These are phyloP conservation scores for Pseudogymnoascus sp. DNA, from an alignment of 2,329 filamentous ascomycete species.

Conservation along the genomic window DNA sequence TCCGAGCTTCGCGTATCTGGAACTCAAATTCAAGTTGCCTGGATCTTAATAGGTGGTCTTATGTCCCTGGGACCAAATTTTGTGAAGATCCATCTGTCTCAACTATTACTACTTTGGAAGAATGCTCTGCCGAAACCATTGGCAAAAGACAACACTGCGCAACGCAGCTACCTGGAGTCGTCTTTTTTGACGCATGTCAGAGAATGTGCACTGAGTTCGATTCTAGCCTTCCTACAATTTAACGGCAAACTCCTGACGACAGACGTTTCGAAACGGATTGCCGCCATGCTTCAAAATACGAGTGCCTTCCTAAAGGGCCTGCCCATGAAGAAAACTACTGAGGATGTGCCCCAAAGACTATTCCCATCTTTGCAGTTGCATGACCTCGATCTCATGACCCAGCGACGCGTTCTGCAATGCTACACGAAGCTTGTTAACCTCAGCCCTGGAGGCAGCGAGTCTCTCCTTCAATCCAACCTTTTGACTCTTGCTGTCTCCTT, in stretches of 20 bases:
- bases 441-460: slow-evolving; percentile 79
- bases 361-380: slow-evolving; percentile 80
- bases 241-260: slow-evolving; percentile 86
- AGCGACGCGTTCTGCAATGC: slow-evolving; percentile 85
- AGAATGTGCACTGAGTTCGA: slow-evolving; percentile 86
- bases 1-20: slow-evolving; percentile 85
- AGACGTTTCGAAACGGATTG: slow-evolving; percentile 87
- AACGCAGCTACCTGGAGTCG: slow-evolving; percentile 76
- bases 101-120: slow-evolving; percentile 90
- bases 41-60: slow-evolving; percentile 91
- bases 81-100: slow-evolving; percentile 95
- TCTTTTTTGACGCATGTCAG: slow-evolving; percentile 91
- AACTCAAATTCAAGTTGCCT: slow-evolving; percentile 94
- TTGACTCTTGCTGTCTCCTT: slow-evolving; percentile 82
- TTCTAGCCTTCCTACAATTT: slow-evolving; percentile 86
- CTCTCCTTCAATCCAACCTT: slow-evolving; percentile 82
- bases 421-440: slow-evolving; percentile 87
- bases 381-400: slow-evolving; percentile 88
- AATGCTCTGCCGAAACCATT: slow-evolving; percentile 91
- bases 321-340: slow-evolving; percentile 73
- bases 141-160: slow-evolving; percentile 81
- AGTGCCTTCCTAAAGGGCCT: slow-evolving; percentile 80
- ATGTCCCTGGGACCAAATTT: slow-evolving; percentile 98
- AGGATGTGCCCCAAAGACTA: slow-evolving; percentile 77
- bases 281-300: slow-evolving; percentile 91